phyloP scores from a whole-genome alignment of 73 alveolate species.

The Paramecium caudatum region DNA sequence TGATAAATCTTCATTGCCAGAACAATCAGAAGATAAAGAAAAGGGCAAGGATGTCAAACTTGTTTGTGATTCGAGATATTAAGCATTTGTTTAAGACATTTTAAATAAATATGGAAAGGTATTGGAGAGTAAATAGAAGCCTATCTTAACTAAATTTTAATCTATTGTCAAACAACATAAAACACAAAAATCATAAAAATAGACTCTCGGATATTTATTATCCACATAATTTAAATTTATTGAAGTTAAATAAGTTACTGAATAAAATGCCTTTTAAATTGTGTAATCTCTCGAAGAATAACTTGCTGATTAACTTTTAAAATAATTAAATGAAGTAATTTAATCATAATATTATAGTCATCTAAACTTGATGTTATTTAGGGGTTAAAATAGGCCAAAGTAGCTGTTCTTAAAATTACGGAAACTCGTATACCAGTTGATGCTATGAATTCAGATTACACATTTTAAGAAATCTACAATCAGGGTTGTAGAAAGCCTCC shows the following conservation, averaged over 20 bases:
- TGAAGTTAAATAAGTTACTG: background rate
- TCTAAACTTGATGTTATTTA: background rate
- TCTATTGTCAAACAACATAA: background rate
- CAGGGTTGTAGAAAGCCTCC: constrained; percentile 42
- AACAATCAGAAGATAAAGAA: constrained; percentile 40
- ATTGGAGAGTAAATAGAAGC: background rate
- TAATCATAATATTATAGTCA: background rate
- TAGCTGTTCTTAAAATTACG: background rate
- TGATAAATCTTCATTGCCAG: background rate
- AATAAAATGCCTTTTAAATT: constrained; percentile 32
- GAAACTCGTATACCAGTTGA: constrained; percentile 41
- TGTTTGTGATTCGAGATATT: constrained; percentile 29
- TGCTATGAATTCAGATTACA: background rate
- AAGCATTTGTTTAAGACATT: constrained; percentile 1
- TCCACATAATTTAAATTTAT: background rate
- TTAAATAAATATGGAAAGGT: constrained; percentile 40
- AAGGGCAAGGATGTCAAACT: background rate
- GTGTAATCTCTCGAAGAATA: constrained; percentile 45
- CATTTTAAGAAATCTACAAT: background rate
- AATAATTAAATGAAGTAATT: background rate
- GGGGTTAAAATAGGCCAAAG: background rate
- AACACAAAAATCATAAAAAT: background rate
- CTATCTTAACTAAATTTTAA: background rate
- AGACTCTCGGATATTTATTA: background rate
- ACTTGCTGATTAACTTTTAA: background rate